Percentiles rank a stretch among this genome's conserved stretches.
Evolutionary conservation across 371 early-diverging fungal species (phyloP).

Genomic region (Coemansia sp.): DNA sequence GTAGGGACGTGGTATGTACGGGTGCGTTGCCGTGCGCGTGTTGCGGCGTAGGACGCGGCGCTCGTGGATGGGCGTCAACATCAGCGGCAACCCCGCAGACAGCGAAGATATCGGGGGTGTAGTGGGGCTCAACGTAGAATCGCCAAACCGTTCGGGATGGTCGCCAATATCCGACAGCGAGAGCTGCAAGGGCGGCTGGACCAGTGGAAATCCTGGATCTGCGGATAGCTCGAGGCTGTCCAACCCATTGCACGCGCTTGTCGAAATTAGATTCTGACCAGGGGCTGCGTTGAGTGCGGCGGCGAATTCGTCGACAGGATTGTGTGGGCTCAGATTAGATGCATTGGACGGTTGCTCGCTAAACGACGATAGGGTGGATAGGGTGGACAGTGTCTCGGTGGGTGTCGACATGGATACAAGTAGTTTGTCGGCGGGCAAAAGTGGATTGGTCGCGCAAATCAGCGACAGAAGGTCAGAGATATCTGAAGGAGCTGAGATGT

Average conservation of each 20-base stretch:
- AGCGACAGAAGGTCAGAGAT: conserved; percentile 10
- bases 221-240: too few species aligned
- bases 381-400: neutral
- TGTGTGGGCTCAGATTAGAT: neutral
- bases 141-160: neutral
- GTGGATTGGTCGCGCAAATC: neutral
- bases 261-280: too few species aligned
- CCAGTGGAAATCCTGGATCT: neutral
- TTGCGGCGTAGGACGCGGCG: conserved; percentile 22
- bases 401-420: neutral
- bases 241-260: too few species aligned
- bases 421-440: neutral
- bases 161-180: neutral
- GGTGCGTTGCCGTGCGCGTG: conserved; percentile 17
- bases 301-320: neutral
- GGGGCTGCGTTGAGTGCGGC: neutral
- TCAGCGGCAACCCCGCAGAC: neutral
- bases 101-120: neutral
- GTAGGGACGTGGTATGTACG: conserved; percentile 18
- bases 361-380: neutral
- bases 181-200: neutral
- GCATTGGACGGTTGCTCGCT: neutral
- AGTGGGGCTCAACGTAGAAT: too few species aligned
- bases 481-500: neutral
- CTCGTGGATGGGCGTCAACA: conserved; percentile 1